phyloP scores from a whole-genome alignment of 1,284 basidiomycete genomes.

The Butyriboletus appendiculatus region DNA sequence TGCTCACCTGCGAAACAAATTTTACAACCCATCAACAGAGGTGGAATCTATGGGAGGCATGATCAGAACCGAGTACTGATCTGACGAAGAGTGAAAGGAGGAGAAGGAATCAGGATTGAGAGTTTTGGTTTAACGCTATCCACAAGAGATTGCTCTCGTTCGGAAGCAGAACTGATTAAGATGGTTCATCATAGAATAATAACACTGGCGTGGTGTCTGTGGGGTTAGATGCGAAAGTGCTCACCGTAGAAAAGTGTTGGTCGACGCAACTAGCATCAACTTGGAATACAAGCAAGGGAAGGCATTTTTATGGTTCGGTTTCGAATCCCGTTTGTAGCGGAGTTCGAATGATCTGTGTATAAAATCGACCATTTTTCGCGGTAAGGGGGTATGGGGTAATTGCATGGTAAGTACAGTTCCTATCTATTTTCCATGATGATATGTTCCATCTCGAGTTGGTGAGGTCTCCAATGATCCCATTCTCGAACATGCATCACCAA shows the following conservation, averaged over 20 bases:
- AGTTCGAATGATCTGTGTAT: conserved; percentile 2
- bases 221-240: neutral
- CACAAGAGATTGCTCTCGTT: conserved; percentile 71
- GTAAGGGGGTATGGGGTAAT: too few relatives aligned
- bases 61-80: conserved; percentile 4
- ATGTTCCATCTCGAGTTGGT: conserved; percentile 66
- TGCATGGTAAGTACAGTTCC: conserved; percentile 22
- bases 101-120: conserved; percentile 47
- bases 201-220: neutral
- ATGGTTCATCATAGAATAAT: conserved; percentile 51
- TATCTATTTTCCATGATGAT: conserved; percentile 51
- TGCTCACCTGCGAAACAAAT: conserved; percentile 19
- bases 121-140: conserved; percentile 62
- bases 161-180: conserved; percentile 81
- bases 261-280: neutral
- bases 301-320: neutral
- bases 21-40: too few relatives aligned
- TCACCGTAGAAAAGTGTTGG: conserved; percentile 2
- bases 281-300: too few relatives aligned
- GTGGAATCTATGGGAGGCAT: neutral
- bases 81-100: conserved; percentile 4
- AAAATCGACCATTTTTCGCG: neutral
- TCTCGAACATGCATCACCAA: conserved; percentile 85
- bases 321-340: conserved; percentile 17
- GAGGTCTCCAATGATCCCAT: conserved; percentile 63